Evolutionary conservation across 1,139 yeast species (phyloP), one percentile per base, ranked within the genome.

Genomic region (Kodamaea sp.): DNA sequence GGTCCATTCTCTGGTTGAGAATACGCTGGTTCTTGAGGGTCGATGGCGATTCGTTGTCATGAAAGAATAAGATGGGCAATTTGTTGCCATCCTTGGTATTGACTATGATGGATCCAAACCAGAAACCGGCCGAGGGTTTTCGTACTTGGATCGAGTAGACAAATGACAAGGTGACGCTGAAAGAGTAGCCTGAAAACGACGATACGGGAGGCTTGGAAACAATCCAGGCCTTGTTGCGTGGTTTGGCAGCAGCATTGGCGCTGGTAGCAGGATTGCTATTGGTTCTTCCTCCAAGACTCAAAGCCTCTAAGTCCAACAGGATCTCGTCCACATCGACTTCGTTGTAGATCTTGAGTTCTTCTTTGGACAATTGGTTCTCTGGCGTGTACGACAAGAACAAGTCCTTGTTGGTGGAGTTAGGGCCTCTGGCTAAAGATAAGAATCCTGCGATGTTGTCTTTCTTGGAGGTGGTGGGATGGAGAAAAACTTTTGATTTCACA

Each of bases 71-170:
- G 7, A 89, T 83, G 0, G 97, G 97, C 11, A 82, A 53, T 41
- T 78, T 76, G 25, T 85, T 83, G 31, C 83, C 85, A 32, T 76
- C 80, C 42, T 78, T 75, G 4, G 87, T 74, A 58, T 88, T 83
- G 29, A 90, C 61, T 2, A 88, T 68, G 13, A 90, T 64, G 0
- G 95, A 85, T 0, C 99, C 99, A 62, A 78, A 78, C 96, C 97
- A 92, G 81, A 87, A 83, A 1, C 96, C 94, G 15, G 74, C 64
- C 1, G 89, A 79, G 2, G 97, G 96, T 5, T 81, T 82, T 38
- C 97, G 73, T 8, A 84, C 75, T 56, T 90, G 96, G 29, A 92
- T 69, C 18, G 95, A 84, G 55, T 81, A 90, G 4, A 92, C 57
- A 39, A 71, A 77, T 16, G 76, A 61, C 8, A 88, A 58, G 1